Conservation (phyloP, 1,139 yeast species). For the Diutina pseudorugosa region DNA sequence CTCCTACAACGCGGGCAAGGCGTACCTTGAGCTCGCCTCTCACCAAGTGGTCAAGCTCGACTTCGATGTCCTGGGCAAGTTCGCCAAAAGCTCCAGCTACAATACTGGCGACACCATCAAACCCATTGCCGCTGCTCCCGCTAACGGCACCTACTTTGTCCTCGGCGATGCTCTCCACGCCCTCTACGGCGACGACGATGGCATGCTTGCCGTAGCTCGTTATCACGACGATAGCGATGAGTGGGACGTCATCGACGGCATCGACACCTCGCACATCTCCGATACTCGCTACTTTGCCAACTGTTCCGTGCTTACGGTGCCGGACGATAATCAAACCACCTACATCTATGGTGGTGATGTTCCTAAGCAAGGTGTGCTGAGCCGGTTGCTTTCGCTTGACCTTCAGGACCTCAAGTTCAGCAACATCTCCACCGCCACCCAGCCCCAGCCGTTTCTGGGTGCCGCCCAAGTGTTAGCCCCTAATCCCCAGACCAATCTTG, state of each 20-base stretch:
- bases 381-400: conserved; percentile 24
- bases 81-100: conserved; percentile 6
- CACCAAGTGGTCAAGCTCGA: conserved; percentile 24
- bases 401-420: conserved; percentile 13
- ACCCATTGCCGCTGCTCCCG: conserved; percentile 17
- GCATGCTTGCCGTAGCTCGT: conserved; percentile 15
- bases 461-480: conserved; percentile 35
- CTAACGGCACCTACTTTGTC: conserved; percentile 20
- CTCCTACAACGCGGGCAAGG: conserved; percentile 20
- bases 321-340: conserved; percentile 21
- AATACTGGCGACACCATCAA: conserved; percentile 6
- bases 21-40: conserved; percentile 25
- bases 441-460: conserved; percentile 39
- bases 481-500: conserved; percentile 23
- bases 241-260: conserved; percentile 13
- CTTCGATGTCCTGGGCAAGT: conserved; percentile 22
- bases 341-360: conserved; percentile 40
- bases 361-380: conserved; percentile 14
- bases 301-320: conserved; percentile 4
- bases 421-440: conserved; percentile 30
- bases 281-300: not conserved
- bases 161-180: conserved; percentile 22
- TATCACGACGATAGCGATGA: conserved; percentile 11
- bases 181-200: conserved; percentile 18
- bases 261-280: conserved; percentile 6